phyloP scores from a whole-genome alignment of 2,329 filamentous ascomycete species.

The Trichoderma simmonsii region DNA sequence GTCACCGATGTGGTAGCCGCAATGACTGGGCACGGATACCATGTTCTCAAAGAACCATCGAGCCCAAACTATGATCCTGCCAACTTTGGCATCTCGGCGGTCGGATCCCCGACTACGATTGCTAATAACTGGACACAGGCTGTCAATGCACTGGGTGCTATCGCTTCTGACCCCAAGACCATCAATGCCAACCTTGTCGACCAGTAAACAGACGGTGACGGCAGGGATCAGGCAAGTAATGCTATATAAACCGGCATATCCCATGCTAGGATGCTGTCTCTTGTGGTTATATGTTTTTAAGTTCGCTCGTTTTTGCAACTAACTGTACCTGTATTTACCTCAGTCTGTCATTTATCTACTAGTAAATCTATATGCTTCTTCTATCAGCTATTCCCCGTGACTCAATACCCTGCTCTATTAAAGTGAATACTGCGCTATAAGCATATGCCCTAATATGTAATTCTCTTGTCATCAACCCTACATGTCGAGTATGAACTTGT shows the following conservation, averaged over 20 bases:
- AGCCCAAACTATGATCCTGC: neutral
- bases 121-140: neutral
- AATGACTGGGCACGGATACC: neutral
- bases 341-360: neutral
- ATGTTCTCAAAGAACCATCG: neutral
- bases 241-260: neutral
- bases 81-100: neutral
- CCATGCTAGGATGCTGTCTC: neutral
- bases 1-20: neutral
- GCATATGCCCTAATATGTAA: too few species aligned
- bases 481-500: too few species aligned
- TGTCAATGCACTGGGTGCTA: neutral
- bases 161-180: neutral
- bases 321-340: neutral
- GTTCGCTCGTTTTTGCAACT: neutral
- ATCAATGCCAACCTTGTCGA: neutral
- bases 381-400: neutral
- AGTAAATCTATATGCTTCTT: neutral
- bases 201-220: neutral
- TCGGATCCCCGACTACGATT: neutral
- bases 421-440: too few species aligned
- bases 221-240: neutral
- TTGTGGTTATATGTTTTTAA: neutral
- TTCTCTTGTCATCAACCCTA: too few species aligned
- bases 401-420: neutral